phyloP scores from a whole-genome alignment of 2,329 filamentous ascomycete species.

The Pyrenochaeta sp. region DNA sequence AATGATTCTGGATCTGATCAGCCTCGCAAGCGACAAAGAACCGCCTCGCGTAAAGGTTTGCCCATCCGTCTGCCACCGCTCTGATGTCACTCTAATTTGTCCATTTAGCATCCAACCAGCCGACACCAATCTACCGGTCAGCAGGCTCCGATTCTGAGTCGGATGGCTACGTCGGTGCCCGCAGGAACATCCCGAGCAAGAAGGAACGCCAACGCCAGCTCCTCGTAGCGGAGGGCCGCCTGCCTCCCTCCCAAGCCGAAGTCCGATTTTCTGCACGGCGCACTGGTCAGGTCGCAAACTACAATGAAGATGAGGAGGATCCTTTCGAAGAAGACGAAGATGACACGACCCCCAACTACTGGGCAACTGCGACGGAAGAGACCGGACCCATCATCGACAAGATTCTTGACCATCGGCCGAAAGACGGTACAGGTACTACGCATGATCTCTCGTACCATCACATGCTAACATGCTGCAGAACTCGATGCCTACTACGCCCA shows the following conservation, averaged over 20 bases:
- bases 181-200: slow-evolving; percentile 72
- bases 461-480: slow-evolving; percentile 37
- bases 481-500: slow-evolving; percentile 42
- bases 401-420: slow-evolving; percentile 85
- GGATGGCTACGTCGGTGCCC: slow-evolving; percentile 79
- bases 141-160: slow-evolving; percentile 70
- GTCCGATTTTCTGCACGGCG: slow-evolving; percentile 92
- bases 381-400: slow-evolving; percentile 87
- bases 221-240: slow-evolving; percentile 67
- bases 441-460: neutral
- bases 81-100: slow-evolving; percentile 53
- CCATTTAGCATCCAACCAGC: slow-evolving; percentile 62
- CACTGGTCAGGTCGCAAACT: slow-evolving; percentile 76
- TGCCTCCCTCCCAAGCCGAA: slow-evolving; percentile 74
- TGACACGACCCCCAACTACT: slow-evolving; percentile 74
- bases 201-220: slow-evolving; percentile 78
- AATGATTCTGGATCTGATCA: slow-evolving; percentile 73
- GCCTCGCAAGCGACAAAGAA: slow-evolving; percentile 71
- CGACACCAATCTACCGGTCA: slow-evolving; percentile 58
- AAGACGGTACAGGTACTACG: slow-evolving; percentile 64
- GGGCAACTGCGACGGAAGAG: slow-evolving; percentile 74
- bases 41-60: slow-evolving; percentile 71
- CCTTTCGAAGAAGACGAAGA: slow-evolving; percentile 67
- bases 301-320: slow-evolving; percentile 72
- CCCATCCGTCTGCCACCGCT: slow-evolving; percentile 23